Evolutionary conservation across 2,329 filamentous ascomycete genomes (phyloP).

Genomic region (Colletotrichum theobromicola): DNA sequence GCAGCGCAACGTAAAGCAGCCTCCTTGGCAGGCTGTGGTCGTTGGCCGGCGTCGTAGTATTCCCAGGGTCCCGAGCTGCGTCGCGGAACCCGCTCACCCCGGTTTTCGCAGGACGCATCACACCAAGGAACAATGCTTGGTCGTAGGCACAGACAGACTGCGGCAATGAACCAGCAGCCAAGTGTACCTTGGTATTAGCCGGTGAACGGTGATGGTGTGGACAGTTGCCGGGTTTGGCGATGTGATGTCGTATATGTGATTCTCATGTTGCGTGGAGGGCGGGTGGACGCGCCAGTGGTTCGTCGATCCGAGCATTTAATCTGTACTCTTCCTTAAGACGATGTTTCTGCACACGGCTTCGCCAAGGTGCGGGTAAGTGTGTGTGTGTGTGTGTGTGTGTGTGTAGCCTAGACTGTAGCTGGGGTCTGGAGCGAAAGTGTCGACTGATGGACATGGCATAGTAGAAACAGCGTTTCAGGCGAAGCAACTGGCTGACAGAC

Average conservation of each 20-base stretch:
- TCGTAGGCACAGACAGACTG: background rate
- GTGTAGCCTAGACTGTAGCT: background rate
- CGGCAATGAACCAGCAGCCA: background rate
- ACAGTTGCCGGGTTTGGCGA: background rate
- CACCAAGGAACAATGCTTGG: background rate
- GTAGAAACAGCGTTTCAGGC: background rate
- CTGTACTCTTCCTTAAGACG: background rate
- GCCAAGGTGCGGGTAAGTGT: background rate
- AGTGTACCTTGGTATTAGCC: background rate
- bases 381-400: background rate
- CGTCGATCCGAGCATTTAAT: slow-evolving; percentile 6
- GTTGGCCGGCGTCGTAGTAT: background rate
- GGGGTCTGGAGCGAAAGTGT: background rate
- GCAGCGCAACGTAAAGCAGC: background rate
- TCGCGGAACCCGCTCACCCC: background rate
- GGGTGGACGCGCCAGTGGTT: background rate
- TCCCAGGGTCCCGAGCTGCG: background rate
- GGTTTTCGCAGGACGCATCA: background rate
- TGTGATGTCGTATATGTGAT: background rate
- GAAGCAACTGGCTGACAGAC: background rate
- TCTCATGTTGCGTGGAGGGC: background rate
- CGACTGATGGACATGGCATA: background rate
- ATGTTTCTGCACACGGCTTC: background rate
- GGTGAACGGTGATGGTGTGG: background rate
- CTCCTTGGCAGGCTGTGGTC: background rate